Base-by-base conservation (phyloP, 495 filamentous ascomycete species). In the Penicillium malachiteum region DNA sequence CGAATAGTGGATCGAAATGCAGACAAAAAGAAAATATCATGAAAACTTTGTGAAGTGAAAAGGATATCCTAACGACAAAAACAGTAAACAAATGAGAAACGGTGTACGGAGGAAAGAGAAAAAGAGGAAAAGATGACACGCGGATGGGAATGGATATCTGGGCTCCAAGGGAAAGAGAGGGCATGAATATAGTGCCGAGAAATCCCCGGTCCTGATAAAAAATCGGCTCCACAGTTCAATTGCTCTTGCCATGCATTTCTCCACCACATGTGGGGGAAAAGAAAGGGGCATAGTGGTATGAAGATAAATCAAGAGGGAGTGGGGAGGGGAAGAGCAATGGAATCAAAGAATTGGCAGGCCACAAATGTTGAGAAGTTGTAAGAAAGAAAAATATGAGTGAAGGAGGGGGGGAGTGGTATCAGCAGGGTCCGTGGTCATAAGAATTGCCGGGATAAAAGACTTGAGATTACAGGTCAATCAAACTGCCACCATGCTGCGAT, bases 401-500 rank as follows among this genome's bases (percentile, higher is more conserved):
- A 46, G 43, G 43, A 31, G 21, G n/a, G 6, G n/a, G 17, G 43
- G 7, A 17, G 30, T 18, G 51, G 37, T 54, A 48, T 54, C 34
- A n/a, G 11, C 31, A 45, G 37, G 3, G 35, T n/a, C 12, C 16
- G 34, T 52, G 21, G 21, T 52, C 48, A 48, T 46, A 46, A 46
- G 41, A 17, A 42, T 13, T 44, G 10, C 34, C 11, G 43, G 31
- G 18, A 18, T 17, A 12, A n/a, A 26, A 34, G 43, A 43, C 18
- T 31, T 30, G n/a, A 56, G 32, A 52, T 58, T 84, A 97, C 63
- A 96, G 84, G 77, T 97, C 91, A 71, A 98, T 98, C 78, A 98
- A 78, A 74, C 94, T 93, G 55, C 88, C 79, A 58, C 81, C 79
- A 57, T 78, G 78, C 64, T 86, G 83, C 59, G 84, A 80, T 60